Base-by-base conservation (phyloP, 768 basidiomycete species). In the Leucocoprinus leucothites region DNA sequence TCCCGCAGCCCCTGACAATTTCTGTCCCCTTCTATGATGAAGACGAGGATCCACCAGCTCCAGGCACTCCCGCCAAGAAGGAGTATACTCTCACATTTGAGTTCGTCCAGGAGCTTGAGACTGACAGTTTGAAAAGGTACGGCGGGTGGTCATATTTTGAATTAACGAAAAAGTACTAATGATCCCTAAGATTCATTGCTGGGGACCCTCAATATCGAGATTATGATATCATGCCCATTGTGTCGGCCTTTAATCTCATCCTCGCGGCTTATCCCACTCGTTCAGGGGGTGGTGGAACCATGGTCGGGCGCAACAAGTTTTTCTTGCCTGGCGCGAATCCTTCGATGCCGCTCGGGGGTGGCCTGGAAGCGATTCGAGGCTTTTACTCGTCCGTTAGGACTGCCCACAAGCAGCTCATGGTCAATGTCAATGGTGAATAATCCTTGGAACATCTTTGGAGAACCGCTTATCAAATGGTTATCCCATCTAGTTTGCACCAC, bases 191-290 rank as follows among this genome's bases (percentile, higher is more conserved):
- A 25, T 81, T 84, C 64, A 71, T 89, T 16, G 65, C 65, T 1
- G 90, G 89, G 1, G 63, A 78, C 7, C 72, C 74, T 3, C 74
- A 81, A 54, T 79, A 82, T 59, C 74, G 79, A 40, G 74, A 74
- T 42, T 78, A 80, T 35, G 86, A 89, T 48, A 75, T 82, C 1
- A 67, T 74, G 51, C 86, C 87, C 0, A 60, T 82, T 14, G 69
- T 89, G 3, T 76, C 86, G 8, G 86, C 85, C 2, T 63, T 89
- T 46, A 88, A 90, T 62, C 69, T 89, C 21, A 72, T 89, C 48
- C 67, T 88, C 4, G 78, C 82, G 46, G 75, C 83, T 47, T 74
- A 79, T 60, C 78, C 85, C 13, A 75, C 77, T 61, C 70, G 78
- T 28, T 70, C 75, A 1, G 69, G 77, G 65, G 69, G 86, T 67